Evolutionary conservation across 163 green algal genomes (phyloP).

Genomic region (Scenedesmus sp.): DNA sequence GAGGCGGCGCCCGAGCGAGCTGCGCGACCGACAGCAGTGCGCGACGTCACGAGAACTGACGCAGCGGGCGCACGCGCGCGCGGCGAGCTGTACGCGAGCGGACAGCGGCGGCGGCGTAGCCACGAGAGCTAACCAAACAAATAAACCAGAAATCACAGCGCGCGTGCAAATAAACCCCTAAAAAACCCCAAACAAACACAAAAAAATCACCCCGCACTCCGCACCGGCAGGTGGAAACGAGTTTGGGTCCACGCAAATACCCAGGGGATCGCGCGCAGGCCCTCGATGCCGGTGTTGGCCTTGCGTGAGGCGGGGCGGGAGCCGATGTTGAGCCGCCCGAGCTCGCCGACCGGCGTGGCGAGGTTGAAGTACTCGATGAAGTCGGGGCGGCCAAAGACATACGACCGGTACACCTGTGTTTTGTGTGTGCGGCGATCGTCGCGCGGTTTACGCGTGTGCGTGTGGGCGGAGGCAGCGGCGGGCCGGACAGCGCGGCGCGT

Average conservation of each 20-base stretch:
- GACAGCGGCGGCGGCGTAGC: too few species aligned
- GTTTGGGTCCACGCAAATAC: conserved; percentile 99
- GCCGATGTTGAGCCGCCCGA: conserved; percentile 98
- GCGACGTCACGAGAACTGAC: too few species aligned
- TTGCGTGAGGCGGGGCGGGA: conserved; percentile 87
- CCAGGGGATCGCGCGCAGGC: conserved; percentile 97
- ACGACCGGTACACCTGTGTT: conserved; percentile 72
- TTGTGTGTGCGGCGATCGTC: too few species aligned
- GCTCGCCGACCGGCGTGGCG: conserved; percentile 88
- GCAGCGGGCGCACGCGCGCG: too few species aligned
- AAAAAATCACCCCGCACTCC: conserved; percentile 2
- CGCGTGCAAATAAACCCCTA: not conserved
- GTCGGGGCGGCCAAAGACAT: conserved; percentile 82
- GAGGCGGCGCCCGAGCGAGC: too few species aligned
- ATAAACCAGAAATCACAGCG: too few species aligned
- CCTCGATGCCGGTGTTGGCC: conserved; percentile 77
- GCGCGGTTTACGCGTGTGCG: too few species aligned
- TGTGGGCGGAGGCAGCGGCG: too few species aligned
- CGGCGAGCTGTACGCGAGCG: too few species aligned
- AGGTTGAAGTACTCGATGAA: conserved; percentile 95
- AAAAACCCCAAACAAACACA: not conserved
- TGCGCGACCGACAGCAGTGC: too few species aligned
- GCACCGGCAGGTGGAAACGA: conserved; percentile 89
- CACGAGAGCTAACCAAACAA: too few species aligned
- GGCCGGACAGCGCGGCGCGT: too few species aligned